Percentiles rank a stretch among this genome's conserved stretches.
phyloP scores from a whole-genome alignment of 1,284 basidiomycete genomes.

The Malassezia cuniculi region DNA sequence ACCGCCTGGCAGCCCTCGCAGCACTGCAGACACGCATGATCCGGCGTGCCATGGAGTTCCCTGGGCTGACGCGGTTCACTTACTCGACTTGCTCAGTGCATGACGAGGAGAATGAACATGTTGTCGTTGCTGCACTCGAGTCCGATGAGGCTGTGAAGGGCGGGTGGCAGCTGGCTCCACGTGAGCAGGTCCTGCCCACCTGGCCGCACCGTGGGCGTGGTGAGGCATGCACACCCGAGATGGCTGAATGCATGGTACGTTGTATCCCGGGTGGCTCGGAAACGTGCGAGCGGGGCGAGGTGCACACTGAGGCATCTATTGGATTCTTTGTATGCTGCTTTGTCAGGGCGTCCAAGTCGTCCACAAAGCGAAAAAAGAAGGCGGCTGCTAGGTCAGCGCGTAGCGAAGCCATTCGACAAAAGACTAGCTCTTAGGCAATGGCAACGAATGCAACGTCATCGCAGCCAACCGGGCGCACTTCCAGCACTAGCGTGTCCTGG shows the following conservation, averaged over 20 bases:
- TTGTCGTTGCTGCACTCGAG: slow-evolving; percentile 51
- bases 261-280: slow-evolving; percentile 20
- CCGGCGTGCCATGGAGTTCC: slow-evolving; percentile 82
- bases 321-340: slow-evolving; percentile 39
- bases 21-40: slow-evolving; percentile 71
- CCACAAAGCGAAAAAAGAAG: no score
- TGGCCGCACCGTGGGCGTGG: slow-evolving; percentile 28
- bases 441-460: no score
- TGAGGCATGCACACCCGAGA: slow-evolving; percentile 12
- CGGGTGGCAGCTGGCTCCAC: slow-evolving; percentile 25
- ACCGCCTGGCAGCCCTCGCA: slow-evolving; percentile 16
- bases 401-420: no score
- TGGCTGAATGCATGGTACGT: slow-evolving; percentile 21
- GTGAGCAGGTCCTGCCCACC: slow-evolving; percentile 20
- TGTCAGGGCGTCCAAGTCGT: no score
- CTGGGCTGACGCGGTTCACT: slow-evolving; percentile 58
- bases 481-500: slow-evolving; percentile 1
- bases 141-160: slow-evolving; percentile 17
- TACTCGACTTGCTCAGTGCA: slow-evolving; percentile 95
- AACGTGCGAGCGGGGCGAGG: slow-evolving; percentile 4
- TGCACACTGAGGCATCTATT: slow-evolving; percentile 23
- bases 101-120: slow-evolving; percentile 75
- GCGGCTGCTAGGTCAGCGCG: no score
- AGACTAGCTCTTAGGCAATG: no score
- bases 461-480: slow-evolving; percentile 5